Conservation (phyloP, 1,284 basidiomycete species). For the Vanrija sp. region DNA sequence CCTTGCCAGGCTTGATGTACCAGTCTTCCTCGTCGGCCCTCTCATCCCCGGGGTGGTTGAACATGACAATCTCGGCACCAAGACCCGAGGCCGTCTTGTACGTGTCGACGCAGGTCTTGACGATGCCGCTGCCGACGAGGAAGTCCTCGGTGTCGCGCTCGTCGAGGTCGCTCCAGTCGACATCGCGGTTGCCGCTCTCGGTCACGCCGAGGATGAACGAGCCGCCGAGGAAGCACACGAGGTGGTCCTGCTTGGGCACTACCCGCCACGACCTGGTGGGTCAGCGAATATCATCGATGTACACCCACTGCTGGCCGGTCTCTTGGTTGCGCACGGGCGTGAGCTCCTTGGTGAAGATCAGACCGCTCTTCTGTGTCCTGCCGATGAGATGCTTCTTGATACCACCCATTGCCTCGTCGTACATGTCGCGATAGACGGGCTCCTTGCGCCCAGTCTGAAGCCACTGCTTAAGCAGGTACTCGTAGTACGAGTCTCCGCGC, state of each 20-base stretch:
- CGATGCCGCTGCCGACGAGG: constrained; percentile 71
- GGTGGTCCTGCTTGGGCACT: constrained; percentile 86
- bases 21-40: constrained; percentile 60
- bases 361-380: constrained; percentile 56
- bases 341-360: constrained; percentile 81
- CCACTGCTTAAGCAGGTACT: constrained; percentile 76
- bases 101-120: constrained; percentile 83
- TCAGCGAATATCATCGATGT: background rate
- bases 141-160: constrained; percentile 67
- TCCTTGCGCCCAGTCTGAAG: constrained; percentile 66
- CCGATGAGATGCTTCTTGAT: constrained; percentile 73
- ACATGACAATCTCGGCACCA: constrained; percentile 75
- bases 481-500: constrained; percentile 91
- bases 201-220: constrained; percentile 86
- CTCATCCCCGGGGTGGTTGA: constrained; percentile 57
- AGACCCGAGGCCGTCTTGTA: constrained; percentile 82
- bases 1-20: constrained; percentile 68
- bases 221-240: constrained; percentile 92
- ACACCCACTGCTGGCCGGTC: constrained; percentile 38
- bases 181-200: constrained; percentile 57
- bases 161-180: constrained; percentile 50
- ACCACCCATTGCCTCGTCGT: constrained; percentile 74
- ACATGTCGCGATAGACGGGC: constrained; percentile 79
- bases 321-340: constrained; percentile 37
- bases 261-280: constrained; percentile 62